Base-by-base conservation (phyloP, 192 early-diverging fungal genomes). In the Rhizoclosmatium globosum region DNA sequence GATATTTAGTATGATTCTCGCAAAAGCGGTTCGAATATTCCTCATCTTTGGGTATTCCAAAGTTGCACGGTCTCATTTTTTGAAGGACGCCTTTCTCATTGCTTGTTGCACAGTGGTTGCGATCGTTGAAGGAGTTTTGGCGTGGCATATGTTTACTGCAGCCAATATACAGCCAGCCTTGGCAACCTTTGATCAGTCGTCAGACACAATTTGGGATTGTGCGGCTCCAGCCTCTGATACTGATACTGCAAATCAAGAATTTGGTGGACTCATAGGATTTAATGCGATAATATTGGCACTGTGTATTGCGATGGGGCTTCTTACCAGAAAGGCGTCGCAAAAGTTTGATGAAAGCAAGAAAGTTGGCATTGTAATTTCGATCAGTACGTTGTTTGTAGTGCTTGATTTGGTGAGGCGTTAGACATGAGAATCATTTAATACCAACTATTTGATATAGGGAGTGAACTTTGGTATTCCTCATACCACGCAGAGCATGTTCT, bases 31-130 rank as follows among this genome's bases (percentile, higher is more conserved):
- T n/a, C 53, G 71, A 64, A 73, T 73, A 2, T 73, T 60, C 43
- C 43, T 73, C 71, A 73, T 73, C 38, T 73, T 61, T 31, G 23
- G 53, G 17, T 73, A 73, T 50, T n/a, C n/a, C n/a, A n/a, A n/a
- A n/a, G n/a, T n/a, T n/a, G n/a, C n/a, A n/a, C n/a, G n/a, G n/a
- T n/a, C n/a, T n/a, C n/a, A n/a, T n/a, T n/a, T 31, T 23, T 46
- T 68, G 7, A 2, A 46, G 23, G 67, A 68, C 67, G 45, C 7
- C 3, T 23, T 68, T 39, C 44, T 68, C 2, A 68, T 68, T 46
- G 39, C 67, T 17, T 17, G 17, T 46, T 21, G 39, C 38, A 47
- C 3, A 19, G 9, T 68, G 31, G 17, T 68, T 0, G 7, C 67
- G 9, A 15, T 68, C 23, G 6, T 68, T 15, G 67, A 68, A 17